Percentiles rank a stretch among this genome's conserved stretches.
These are phyloP conservation scores for Alloascoidea hylecoeti DNA, from an alignment of 805 yeast genomes.

Conservation along the genomic window DNA sequence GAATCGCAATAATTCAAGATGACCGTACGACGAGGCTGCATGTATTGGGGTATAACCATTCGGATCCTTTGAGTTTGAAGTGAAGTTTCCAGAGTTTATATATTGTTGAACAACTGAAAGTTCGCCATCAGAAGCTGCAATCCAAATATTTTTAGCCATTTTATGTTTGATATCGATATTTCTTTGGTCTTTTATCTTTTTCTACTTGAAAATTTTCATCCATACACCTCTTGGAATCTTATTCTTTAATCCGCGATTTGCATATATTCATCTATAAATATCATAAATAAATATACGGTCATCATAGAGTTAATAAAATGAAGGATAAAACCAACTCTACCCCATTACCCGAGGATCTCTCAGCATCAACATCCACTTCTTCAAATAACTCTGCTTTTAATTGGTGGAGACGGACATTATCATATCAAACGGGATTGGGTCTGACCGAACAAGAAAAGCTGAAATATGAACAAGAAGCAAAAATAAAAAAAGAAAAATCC, in stretches of 20 bases:
- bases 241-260: too few species aligned
- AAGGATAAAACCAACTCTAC: too few species aligned
- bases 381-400: conserved; percentile 54
- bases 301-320: too few species aligned
- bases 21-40: conserved; percentile 94
- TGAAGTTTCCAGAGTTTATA: conserved; percentile 33
- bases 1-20: conserved; percentile 46
- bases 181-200: too few species aligned
- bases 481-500: conserved; percentile 25
- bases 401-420: conserved; percentile 70
- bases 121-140: conserved; percentile 84
- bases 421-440: conserved; percentile 61
- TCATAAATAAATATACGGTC: too few species aligned
- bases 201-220: too few species aligned
- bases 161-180: too few species aligned
- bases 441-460: conserved; percentile 32
- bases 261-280: too few species aligned
- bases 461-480: conserved; percentile 42
- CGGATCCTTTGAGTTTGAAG: conserved; percentile 70
- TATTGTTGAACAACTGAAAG: conserved; percentile 38
- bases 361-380: too few species aligned
- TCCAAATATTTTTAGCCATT: conserved; percentile 60
- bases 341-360: too few species aligned
- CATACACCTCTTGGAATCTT: too few species aligned
- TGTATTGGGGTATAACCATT: conserved; percentile 96